Base-by-base conservation (phyloP, 352 stramenopile species). In the Pythium apleroticum region DNA sequence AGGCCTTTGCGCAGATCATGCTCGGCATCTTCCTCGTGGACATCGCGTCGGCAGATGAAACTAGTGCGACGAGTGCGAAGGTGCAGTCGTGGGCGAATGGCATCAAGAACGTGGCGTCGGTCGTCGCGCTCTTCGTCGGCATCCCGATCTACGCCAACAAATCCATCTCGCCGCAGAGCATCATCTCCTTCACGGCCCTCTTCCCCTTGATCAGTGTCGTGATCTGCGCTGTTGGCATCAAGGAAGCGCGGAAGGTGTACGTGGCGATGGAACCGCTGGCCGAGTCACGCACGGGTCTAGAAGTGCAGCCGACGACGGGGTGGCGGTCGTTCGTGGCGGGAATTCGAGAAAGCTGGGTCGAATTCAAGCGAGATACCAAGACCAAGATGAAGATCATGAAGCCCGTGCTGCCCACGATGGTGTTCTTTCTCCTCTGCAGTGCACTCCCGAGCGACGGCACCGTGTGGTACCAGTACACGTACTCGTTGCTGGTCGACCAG, bases 401-500 rank as follows among this genome's bases (percentile, higher is more conserved):
- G 41, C 83, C 83, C 8, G 73, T 92, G 15, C 54, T 89, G 27
- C 83, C 85, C 4, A 77, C 79, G 5, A 90, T 94, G 80, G 39
- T 89, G 37, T 94, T 94, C 72, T 92, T 94, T 71, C 91, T 87
- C 41, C 67, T 94, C 27, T 94, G 77, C 59, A 91, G 80, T 50
- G 84, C 86, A 25, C 68, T 93, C 1, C 86, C 85, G 0, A 66
- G 55, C 6, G 86, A 89, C 46, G 81, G 84, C 28, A 84, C 68
- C 1, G 68, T 93, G 28, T 94, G 86, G 86, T 92, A 91, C 65
- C 86, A 94, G 73, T 94, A 94, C 74, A 87, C 74, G 60, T 92
- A 75, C 62, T 77, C 72, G 49, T 65, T 94, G 41, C 75, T 93
- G 0, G 63, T 66, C 19, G 68, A 89, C 52, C 57, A 81, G 46